Evolutionary conservation across 2,329 filamentous ascomycete genomes (phyloP).

Genomic region (Cladosporium sp.): DNA sequence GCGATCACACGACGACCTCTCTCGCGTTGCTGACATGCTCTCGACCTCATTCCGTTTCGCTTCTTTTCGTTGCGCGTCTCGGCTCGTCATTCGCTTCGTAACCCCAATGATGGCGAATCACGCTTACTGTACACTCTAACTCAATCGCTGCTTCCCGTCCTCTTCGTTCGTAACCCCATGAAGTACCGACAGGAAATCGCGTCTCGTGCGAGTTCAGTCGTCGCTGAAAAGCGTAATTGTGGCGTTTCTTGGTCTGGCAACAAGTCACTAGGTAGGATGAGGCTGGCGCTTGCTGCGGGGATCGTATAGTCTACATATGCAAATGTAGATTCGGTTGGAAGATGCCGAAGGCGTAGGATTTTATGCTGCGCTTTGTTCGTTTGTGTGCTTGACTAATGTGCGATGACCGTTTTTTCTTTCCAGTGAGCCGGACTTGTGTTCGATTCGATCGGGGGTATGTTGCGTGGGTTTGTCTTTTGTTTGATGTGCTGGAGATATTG

Average conservation of each 20-base stretch:
- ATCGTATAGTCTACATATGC: not conserved
- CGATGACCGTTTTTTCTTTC: not conserved
- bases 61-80: not conserved
- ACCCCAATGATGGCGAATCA: not conserved
- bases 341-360: not conserved
- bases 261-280: not conserved
- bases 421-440: not conserved
- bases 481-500: not conserved
- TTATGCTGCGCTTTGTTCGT: not conserved
- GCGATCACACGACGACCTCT: constrained; percentile 14
- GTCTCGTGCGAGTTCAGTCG: not conserved
- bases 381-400: not conserved
- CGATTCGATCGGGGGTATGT: not conserved
- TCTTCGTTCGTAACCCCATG: not conserved
- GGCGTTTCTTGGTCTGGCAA: not conserved
- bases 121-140: not conserved
- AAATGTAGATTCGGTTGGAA: not conserved
- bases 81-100: not conserved
- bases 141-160: not conserved
- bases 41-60: not conserved
- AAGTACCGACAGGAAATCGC: not conserved
- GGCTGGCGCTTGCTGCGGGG: not conserved
- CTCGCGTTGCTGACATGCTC: not conserved
- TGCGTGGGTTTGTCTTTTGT: not conserved
- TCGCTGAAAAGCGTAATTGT: constrained; percentile 15